These are phyloP conservation scores for Ogataea dorogensis DNA, from an alignment of 805 yeast species.

Conservation along the genomic window DNA sequence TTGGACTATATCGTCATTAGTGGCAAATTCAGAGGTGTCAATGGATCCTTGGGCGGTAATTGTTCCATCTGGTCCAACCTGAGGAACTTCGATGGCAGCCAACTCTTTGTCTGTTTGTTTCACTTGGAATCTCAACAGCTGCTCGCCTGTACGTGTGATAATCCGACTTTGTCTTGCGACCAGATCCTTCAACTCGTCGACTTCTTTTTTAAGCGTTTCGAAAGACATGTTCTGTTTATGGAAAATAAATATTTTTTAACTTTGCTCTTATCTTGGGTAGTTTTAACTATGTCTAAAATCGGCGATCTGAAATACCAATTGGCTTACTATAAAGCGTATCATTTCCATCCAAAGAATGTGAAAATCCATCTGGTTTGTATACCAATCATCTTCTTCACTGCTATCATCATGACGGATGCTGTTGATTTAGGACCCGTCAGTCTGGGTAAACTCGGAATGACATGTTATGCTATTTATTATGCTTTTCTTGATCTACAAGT, in stretches of 20 bases:
- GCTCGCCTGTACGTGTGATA: conserved; percentile 77
- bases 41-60: conserved; percentile 6
- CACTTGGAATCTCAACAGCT: conserved; percentile 68
- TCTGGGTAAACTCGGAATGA: conserved; percentile 45
- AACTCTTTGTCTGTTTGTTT: conserved; percentile 41
- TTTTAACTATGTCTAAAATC: conserved; percentile 24
- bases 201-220: conserved; percentile 40
- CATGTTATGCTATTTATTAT: conserved; percentile 58
- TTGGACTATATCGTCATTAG: conserved; percentile 82
- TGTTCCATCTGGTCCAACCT: conserved; percentile 21
- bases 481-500: conserved; percentile 54
- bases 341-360: conserved; percentile 50
- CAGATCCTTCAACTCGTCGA: conserved; percentile 49
- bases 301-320: conserved; percentile 48
- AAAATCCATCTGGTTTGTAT: conserved; percentile 75
- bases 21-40: conserved; percentile 60
- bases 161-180: conserved; percentile 66
- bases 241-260: conserved; percentile 1
- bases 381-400: conserved; percentile 67
- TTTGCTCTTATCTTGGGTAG: too few relatives aligned
- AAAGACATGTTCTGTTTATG: too few relatives aligned
- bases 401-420: conserved; percentile 38
- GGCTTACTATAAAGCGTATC: conserved; percentile 53
- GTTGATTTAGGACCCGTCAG: conserved; percentile 7
- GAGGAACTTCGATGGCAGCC: conserved; percentile 25